A percentile compares a stretch with the other conserved stretches of the same genome.
Evolutionary conservation across 371 early-diverging fungal genomes (phyloP).

Genomic region (Sporodiniella umbellata): DNA sequence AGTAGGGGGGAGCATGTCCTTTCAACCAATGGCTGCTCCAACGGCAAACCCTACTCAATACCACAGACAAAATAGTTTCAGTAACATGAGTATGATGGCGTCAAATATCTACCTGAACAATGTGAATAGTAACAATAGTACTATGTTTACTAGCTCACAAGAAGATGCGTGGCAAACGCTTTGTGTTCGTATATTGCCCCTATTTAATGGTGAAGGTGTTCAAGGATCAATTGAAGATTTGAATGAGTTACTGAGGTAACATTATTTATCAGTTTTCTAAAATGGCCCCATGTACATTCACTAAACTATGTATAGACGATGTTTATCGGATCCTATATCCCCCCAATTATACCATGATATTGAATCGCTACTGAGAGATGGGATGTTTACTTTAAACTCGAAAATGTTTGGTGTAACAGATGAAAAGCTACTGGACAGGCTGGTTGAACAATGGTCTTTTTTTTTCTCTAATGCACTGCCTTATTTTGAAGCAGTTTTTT

Average conservation of each 20-base stretch:
- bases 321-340: slow-evolving; percentile 53
- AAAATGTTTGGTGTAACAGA: slow-evolving; percentile 71
- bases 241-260: slow-evolving; percentile 75
- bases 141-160: slow-evolving; percentile 6
- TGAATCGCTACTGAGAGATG: slow-evolving; percentile 61
- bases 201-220: slow-evolving; percentile 86
- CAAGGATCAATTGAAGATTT: slow-evolving; percentile 80
- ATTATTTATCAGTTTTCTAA: too few relatives aligned
- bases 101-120: not conserved
- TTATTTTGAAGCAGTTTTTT: slow-evolving; percentile 82
- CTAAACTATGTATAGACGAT: slow-evolving; percentile 58
- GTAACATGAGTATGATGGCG: slow-evolving; percentile 15
- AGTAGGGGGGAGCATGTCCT: slow-evolving; percentile 4
- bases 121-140: not conserved
- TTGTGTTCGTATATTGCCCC: slow-evolving; percentile 71
- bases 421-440: slow-evolving; percentile 65
- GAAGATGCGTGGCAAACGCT: slow-evolving; percentile 76
- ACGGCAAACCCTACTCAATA: slow-evolving; percentile 10
- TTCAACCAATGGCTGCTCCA: slow-evolving; percentile 20
- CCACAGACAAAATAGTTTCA: slow-evolving; percentile 37
- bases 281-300: too few relatives aligned
- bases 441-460: slow-evolving; percentile 85
- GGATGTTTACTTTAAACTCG: slow-evolving; percentile 71
- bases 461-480: slow-evolving; percentile 83
- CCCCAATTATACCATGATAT: slow-evolving; percentile 52